Conservation (phyloP, 2,329 filamentous ascomycete species). For the Lachnellula suecica region DNA sequence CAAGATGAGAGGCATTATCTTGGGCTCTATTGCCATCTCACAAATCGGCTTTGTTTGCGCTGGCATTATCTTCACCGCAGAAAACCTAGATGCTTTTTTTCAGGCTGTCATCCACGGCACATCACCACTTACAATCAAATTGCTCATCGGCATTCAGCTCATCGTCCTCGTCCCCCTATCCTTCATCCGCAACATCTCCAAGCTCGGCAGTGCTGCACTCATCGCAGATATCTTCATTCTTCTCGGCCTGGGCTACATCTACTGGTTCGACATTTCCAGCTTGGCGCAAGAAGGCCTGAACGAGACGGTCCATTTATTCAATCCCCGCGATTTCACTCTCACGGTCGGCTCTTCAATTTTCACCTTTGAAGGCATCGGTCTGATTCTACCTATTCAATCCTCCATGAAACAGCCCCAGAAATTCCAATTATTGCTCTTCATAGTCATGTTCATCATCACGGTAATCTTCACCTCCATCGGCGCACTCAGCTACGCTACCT, state of each 20-base stretch:
- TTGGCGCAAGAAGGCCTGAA: conserved; percentile 71
- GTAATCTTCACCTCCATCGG: conserved; percentile 86
- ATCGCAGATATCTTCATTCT: conserved; percentile 92
- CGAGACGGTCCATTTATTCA: conserved; percentile 82
- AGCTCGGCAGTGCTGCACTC: conserved; percentile 89
- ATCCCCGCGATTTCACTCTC: conserved; percentile 85
- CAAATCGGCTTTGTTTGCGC: conserved; percentile 91
- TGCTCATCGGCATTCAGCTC: conserved; percentile 89
- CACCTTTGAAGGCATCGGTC: conserved; percentile 93
- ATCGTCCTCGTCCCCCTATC: conserved; percentile 90
- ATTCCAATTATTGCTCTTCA: conserved; percentile 81
- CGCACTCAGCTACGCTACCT: conserved; percentile 89
- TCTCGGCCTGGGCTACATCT: conserved; percentile 85
- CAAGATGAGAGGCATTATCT: conserved; percentile 82
- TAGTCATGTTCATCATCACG: conserved; percentile 92
- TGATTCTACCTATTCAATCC: conserved; percentile 95
- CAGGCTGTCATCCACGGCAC: conserved; percentile 83
- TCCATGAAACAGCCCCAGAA: conserved; percentile 89
- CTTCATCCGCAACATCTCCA: conserved; percentile 90
- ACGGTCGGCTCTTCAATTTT: conserved; percentile 98
- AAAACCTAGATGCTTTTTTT: conserved; percentile 91
- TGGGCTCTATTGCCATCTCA: conserved; percentile 87
- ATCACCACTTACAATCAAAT: conserved; percentile 79
- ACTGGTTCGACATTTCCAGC: conserved; percentile 87
- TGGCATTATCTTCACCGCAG: conserved; percentile 92